Evolutionary conservation across 768 basidiomycete genomes (phyloP), one percentile per base, ranked within the genome.

Genomic region (Boletus pseudo-olivaceus): DNA sequence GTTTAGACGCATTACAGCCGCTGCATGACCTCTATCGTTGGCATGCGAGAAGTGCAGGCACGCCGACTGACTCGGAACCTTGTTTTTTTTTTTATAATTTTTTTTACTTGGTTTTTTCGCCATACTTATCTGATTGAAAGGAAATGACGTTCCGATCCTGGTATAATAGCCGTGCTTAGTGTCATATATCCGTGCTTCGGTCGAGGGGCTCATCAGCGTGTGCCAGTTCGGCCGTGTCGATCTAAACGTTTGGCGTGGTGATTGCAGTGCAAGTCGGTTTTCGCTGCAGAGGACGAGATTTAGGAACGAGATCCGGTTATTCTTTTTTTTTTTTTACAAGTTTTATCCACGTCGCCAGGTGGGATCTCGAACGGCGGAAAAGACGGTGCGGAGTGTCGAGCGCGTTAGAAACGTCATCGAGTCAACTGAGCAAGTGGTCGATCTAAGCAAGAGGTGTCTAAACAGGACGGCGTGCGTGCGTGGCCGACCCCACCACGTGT

Each of bases 31-130:
- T 29, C 41, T 17, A 40, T 50, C 32, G 48, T 27, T n/a, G n/a
- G 49, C 51, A 57, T 64, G 56, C 42, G 59, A 55, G 57, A 62
- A 65, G 65, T 35, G 32, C 51, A 53, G 39, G 47, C 52, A 66
- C 62, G 39, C 61, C 65, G 65, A 56, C 46, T 14, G 40, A 41
- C 48, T 51, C 65, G 67, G 65, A 67, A 67, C 65, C 67, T 69
- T 68, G 65, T 61, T 67, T 59, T 42, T 34, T 19, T 42, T 49
- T 30, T 15, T 45, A 32, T 23, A 20, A 30, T 12, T 14, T 19
- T 14, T 11, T 20, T 46, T 19, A 5, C 12, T 45, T 30, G 27
- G n/a, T 7, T n/a, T 55, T 47, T 45, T 42, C 38, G 27, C 59
- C 38, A 35, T 41, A n/a, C n/a, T n/a, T n/a, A 44, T 19, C 49